Evolutionary conservation across 306 rosid genomes (phyloP).

Genomic region (Quercus berberidifolia): DNA sequence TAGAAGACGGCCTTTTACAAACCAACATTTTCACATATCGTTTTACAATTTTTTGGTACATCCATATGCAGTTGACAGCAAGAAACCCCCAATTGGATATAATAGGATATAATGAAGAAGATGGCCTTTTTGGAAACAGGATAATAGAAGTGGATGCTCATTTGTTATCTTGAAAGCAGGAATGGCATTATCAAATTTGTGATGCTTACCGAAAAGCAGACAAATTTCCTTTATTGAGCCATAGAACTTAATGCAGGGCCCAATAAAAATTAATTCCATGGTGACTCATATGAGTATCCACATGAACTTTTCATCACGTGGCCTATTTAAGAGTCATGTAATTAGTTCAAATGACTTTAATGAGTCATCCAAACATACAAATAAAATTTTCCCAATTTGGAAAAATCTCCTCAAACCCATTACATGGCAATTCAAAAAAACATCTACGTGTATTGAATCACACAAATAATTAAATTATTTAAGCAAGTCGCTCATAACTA

Average conservation of each 20-base stretch:
- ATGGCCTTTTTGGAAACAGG: background rate
- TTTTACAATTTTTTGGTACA: background rate
- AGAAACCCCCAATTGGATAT: background rate
- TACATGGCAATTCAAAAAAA: too few relatives aligned
- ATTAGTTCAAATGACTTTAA: too few relatives aligned
- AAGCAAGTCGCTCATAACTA: too few relatives aligned
- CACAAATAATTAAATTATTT: too few relatives aligned
- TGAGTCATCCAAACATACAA: too few relatives aligned
- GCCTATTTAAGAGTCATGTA: too few relatives aligned
- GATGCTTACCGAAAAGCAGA: background rate
- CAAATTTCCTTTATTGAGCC: background rate
- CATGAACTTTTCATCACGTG: too few relatives aligned
- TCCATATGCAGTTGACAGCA: background rate
- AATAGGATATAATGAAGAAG: background rate
- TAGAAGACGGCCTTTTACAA: background rate
- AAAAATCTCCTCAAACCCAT: too few relatives aligned
- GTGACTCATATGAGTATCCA: too few relatives aligned
- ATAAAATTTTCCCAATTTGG: too few relatives aligned
- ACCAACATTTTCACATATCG: background rate
- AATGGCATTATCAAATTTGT: background rate
- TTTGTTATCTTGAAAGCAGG: slow-evolving; percentile 10
- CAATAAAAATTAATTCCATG: background rate
- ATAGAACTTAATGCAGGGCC: background rate
- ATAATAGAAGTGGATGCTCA: background rate
- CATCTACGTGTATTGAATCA: too few relatives aligned